phyloP scores from a whole-genome alignment of 2,329 filamentous ascomycete genomes.

The Trichoderma polysporum region DNA sequence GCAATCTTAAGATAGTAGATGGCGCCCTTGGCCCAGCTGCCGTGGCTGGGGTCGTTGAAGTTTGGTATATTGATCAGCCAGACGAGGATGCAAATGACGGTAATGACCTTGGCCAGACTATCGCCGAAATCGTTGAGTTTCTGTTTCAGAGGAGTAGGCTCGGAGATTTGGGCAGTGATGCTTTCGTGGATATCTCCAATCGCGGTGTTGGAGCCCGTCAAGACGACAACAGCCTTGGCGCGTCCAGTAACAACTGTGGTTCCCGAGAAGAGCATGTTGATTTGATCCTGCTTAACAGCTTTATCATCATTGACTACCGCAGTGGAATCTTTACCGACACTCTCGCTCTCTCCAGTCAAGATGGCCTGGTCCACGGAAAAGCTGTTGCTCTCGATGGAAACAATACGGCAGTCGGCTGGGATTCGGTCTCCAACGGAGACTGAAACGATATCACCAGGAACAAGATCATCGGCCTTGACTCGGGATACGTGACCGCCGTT shows the following conservation, averaged over 20 bases:
- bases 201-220: conserved; percentile 86
- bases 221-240: conserved; percentile 83
- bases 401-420: conserved; percentile 87
- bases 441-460: conserved; percentile 88
- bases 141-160: conserved; percentile 95
- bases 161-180: conserved; percentile 96
- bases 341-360: conserved; percentile 95
- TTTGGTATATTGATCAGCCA: conserved; percentile 99
- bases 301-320: conserved; percentile 70
- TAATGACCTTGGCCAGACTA: conserved; percentile 94
- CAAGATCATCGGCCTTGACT: conserved; percentile 94
- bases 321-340: conserved; percentile 78
- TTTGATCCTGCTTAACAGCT: conserved; percentile 95
- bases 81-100: conserved; percentile 90
- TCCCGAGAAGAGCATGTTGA: conserved; percentile 97
- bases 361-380: conserved; percentile 97
- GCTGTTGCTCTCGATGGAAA: conserved; percentile 93
- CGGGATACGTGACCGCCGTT: conserved; percentile 73
- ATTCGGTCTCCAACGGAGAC: conserved; percentile 89
- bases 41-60: conserved; percentile 92
- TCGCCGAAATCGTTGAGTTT: conserved; percentile 99
- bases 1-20: conserved; percentile 99
- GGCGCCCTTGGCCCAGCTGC: conserved; percentile 91
- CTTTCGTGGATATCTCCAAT: conserved; percentile 99
- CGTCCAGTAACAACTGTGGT: conserved; percentile 95